Evolutionary conservation across 257 asterid species (phyloP).

Genomic region (Solanum raphanifolium): DNA sequence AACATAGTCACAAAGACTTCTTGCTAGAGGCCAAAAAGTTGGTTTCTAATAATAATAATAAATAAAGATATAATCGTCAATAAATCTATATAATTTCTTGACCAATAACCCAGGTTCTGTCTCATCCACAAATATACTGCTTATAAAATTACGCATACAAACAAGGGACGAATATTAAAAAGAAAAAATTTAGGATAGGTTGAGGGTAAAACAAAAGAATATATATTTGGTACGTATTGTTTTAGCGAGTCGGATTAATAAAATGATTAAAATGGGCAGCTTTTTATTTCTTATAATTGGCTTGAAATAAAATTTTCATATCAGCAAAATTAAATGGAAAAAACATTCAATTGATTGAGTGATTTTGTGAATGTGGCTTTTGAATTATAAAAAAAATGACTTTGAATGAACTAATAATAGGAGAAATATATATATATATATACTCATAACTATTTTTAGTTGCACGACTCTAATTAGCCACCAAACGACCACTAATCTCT

Average conservation of each 20-base stretch:
- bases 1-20: background rate
- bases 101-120: background rate
- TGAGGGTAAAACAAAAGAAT: background rate
- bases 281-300: background rate
- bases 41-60: background rate
- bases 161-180: background rate
- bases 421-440: too few species aligned
- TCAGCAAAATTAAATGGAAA: background rate
- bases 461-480: too few species aligned
- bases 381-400: too few species aligned
- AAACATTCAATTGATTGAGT: too few species aligned
- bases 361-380: too few species aligned
- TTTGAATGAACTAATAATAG: too few species aligned
- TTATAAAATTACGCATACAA: background rate
- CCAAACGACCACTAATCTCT: too few species aligned
- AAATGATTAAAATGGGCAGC: too few species aligned
- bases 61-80: background rate
- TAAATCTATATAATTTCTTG: background rate
- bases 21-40: background rate
- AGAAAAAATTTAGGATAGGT: background rate
- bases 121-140: background rate
- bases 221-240: background rate
- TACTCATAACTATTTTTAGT: too few species aligned
- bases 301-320: background rate
- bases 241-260: background rate